These are phyloP conservation scores for Rhypophila decipiens DNA, from an alignment of 495 filamentous ascomycete species.

Conservation along the genomic window DNA sequence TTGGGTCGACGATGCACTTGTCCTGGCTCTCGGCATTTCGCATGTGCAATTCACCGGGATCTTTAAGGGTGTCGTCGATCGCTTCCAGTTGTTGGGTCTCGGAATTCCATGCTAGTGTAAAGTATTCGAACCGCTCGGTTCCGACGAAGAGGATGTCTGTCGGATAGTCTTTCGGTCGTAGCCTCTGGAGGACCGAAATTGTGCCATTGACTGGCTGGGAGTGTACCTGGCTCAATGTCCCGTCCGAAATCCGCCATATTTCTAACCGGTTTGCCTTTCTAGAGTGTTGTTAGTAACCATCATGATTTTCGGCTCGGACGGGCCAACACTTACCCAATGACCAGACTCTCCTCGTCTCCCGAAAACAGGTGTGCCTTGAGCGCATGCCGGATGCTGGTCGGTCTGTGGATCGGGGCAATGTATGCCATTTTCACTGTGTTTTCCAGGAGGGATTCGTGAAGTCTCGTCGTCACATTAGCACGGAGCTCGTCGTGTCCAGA, in stretches of 20 bases:
- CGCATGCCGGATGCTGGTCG: slow-evolving; percentile 84
- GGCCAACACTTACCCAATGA: slow-evolving; percentile 67
- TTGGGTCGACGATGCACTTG: slow-evolving; percentile 76
- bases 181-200: slow-evolving; percentile 76
- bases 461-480: slow-evolving; percentile 13
- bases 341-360: slow-evolving; percentile 69
- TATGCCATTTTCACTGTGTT: slow-evolving; percentile 66
- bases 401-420: slow-evolving; percentile 84
- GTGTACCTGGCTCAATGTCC: slow-evolving; percentile 41
- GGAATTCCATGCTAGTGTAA: slow-evolving; percentile 78
- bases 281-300: slow-evolving; percentile 7
- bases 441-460: not conserved
- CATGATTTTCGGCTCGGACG: not conserved
- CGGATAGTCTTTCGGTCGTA: slow-evolving; percentile 63
- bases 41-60: slow-evolving; percentile 72
- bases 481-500: not conserved
- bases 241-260: slow-evolving; percentile 55
- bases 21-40: slow-evolving; percentile 70
- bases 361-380: slow-evolving; percentile 70
- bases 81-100: slow-evolving; percentile 57
- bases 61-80: slow-evolving; percentile 56
- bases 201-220: slow-evolving; percentile 71
- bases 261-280: slow-evolving; percentile 93
- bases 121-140: slow-evolving; percentile 83
- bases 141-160: slow-evolving; percentile 91